These are phyloP conservation scores for Cucurbita moschata DNA, from an alignment of 306 rosid species.

Conservation along the genomic window DNA sequence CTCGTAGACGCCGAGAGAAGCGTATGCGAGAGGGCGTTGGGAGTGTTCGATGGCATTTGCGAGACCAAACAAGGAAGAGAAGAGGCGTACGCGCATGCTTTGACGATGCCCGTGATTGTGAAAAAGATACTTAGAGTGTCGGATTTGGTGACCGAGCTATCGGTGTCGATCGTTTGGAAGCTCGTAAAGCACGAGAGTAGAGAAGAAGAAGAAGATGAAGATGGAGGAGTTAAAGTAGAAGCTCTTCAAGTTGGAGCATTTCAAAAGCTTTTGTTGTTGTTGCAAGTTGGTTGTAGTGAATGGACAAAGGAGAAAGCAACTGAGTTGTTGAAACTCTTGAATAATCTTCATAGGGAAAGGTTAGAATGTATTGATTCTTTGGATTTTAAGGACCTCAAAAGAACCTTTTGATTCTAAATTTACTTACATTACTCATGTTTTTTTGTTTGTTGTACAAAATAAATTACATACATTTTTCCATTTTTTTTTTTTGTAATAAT, in stretches of 20 bases:
- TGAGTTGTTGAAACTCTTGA: constrained; percentile 23
- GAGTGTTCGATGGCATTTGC: constrained; percentile 20
- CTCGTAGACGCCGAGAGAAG: constrained; percentile 22
- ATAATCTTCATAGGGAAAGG: constrained; percentile 21
- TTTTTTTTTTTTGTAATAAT: no score
- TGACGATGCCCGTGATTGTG: constrained; percentile 24
- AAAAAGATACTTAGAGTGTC: constrained; percentile 31
- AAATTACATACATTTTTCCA: no score
- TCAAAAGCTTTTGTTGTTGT: constrained; percentile 32
- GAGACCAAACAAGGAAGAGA: constrained; percentile 17
- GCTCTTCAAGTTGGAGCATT: constrained; percentile 33
- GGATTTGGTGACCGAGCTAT: constrained; percentile 20
- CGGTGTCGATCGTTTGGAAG: constrained; percentile 28
- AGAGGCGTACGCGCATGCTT: constrained; percentile 10
- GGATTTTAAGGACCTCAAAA: constrained; percentile 36
- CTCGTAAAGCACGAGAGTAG: constrained; percentile 12
- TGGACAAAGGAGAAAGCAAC: constrained; percentile 25
- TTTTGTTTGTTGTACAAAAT: no score
- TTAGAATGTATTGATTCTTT: constrained; percentile 30
- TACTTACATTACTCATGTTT: neutral
- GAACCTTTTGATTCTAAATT: constrained; percentile 11
- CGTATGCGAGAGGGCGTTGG: constrained; percentile 26
- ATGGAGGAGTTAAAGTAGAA: constrained; percentile 10
- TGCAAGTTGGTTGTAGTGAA: constrained; percentile 35
- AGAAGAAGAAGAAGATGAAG: neutral